A percentile compares a stretch with the other conserved stretches of the same genome.
These are phyloP conservation scores for Penicillium sp. DNA, from an alignment of 2,329 filamentous ascomycete genomes.

Conservation along the genomic window DNA sequence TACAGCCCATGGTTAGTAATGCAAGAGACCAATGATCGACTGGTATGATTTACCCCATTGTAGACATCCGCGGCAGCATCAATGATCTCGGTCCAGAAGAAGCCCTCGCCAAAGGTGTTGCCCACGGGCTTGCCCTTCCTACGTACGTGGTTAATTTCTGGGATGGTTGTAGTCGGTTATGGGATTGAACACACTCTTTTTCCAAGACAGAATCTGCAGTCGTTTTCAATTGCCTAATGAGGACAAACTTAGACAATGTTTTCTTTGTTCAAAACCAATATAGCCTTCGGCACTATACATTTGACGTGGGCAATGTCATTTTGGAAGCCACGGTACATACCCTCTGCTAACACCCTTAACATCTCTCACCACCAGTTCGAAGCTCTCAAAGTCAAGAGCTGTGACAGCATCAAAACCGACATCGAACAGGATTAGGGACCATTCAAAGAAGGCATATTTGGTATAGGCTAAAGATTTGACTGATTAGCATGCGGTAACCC, in stretches of 20 bases:
- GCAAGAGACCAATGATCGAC: neutral
- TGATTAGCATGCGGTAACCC: constrained; percentile 1
- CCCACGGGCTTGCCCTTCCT: constrained; percentile 75
- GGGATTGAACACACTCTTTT: constrained; percentile 65
- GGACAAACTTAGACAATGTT: constrained; percentile 36
- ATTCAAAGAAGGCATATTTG: constrained; percentile 96
- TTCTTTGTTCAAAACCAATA: constrained; percentile 37
- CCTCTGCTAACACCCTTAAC: constrained; percentile 89
- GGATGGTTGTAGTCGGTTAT: constrained; percentile 25
- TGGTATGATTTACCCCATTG: constrained; percentile 66
- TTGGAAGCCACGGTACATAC: constrained; percentile 97
- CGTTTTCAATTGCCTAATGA: constrained; percentile 52
- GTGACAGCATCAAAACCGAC: constrained; percentile 96
- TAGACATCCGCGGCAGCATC: constrained; percentile 88
- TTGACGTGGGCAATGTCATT: constrained; percentile 60
- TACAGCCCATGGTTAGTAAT: constrained; percentile 41
- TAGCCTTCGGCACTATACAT: constrained; percentile 51
- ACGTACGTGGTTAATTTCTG: constrained; percentile 29
- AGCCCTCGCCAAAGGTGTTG: constrained; percentile 67
- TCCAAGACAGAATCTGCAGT: constrained; percentile 56
- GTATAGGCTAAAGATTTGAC: constrained; percentile 73
- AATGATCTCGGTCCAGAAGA: constrained; percentile 71
- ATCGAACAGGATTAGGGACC: constrained; percentile 90
- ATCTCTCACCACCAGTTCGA: constrained; percentile 86
- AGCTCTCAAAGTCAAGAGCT: constrained; percentile 81